Evolutionary conservation across 2,329 filamentous ascomycete species (phyloP), one percentile per base, ranked within the genome.

Genomic region (Nigrograna mackinnonii): DNA sequence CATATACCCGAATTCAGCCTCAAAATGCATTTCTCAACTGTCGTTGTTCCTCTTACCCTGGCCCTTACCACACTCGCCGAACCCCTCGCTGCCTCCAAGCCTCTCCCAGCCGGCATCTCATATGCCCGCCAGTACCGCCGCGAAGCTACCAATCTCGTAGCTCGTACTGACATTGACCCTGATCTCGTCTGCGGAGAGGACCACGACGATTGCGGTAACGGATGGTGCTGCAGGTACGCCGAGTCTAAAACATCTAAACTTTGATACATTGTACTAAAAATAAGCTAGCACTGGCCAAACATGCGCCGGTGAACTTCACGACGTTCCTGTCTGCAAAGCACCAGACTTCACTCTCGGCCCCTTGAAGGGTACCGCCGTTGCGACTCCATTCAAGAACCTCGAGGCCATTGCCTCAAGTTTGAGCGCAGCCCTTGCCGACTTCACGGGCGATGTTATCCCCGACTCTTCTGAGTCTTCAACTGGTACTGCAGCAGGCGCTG

Each of bases 221-320:
- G 47, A 11, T 47, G 28, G 26, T 50, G 46, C 33, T 46, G 46
- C 43, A 22, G 13, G 42, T 44, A 31, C 31, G 42, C 31, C 17
- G 16, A 28, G 2, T 28, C 20, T 26, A 12, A 19, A 5, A 14
- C 9, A 14, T 34, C 12, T 32, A 21, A 12, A 12, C 7, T 9
- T 13, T 19, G 13, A 9, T 20, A 20, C 24, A 7, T n/a, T 9
- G 12, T 20, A 33, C 36, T 44, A 19, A 39, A 24, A 41, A 38
- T 28, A 11, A 16, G 18, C 12, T 14, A 30, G 5, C 19, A 14
- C 40, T n/a, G 11, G 14, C 18, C 12, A 17, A 6, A 14, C 17
- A 2, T 47, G 43, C 20, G 43, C 40, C 14, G 47, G 43, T 20
- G 32, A 30, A 12, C 32, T 44, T 19, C 17, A 44, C 17, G 32